phyloP scores from a whole-genome alignment of 768 basidiomycete species.

The Suillus ampliporus region DNA sequence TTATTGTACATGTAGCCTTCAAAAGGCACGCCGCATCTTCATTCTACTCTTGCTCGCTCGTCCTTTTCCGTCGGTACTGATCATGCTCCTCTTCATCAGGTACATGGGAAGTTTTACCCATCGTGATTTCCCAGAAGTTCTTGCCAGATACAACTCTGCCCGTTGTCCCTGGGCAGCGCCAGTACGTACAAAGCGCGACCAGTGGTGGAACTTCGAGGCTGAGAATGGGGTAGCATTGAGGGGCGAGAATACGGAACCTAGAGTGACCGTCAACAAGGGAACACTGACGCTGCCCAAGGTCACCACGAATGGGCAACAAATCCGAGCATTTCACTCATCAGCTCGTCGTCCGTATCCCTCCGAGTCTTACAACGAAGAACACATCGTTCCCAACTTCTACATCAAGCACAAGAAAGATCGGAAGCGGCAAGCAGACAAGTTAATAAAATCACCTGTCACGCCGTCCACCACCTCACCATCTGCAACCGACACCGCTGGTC shows the following conservation, averaged over 20 bases:
- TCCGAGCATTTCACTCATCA: constrained; percentile 33
- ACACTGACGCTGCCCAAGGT: not conserved
- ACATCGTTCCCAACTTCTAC: constrained; percentile 34
- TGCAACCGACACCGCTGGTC: constrained; percentile 18
- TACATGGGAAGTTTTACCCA: constrained; percentile 46
- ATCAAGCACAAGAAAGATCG: constrained; percentile 32
- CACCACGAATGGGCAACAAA: constrained; percentile 16
- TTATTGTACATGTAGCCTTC: not conserved
- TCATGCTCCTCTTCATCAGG: constrained; percentile 35
- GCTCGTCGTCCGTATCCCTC: constrained; percentile 21
- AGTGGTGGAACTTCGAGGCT: constrained; percentile 35
- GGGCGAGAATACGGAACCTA: not conserved
- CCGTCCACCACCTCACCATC: constrained; percentile 3
- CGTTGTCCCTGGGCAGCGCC: constrained; percentile 39
- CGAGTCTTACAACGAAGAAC: constrained; percentile 29
- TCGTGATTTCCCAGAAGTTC: constrained; percentile 35
- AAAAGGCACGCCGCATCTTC: not conserved
- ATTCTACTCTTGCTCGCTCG: not conserved
- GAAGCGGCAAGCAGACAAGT: not conserved
- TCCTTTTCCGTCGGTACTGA: not conserved
- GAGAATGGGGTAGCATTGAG: not conserved
- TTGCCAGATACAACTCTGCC: constrained; percentile 41
- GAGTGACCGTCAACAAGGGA: not conserved
- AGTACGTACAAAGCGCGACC: constrained; percentile 19
- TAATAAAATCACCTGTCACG: constrained; percentile 2